Conservation (phyloP, 164 flowering plant genomes). For the Houttuynia cordata region DNA sequence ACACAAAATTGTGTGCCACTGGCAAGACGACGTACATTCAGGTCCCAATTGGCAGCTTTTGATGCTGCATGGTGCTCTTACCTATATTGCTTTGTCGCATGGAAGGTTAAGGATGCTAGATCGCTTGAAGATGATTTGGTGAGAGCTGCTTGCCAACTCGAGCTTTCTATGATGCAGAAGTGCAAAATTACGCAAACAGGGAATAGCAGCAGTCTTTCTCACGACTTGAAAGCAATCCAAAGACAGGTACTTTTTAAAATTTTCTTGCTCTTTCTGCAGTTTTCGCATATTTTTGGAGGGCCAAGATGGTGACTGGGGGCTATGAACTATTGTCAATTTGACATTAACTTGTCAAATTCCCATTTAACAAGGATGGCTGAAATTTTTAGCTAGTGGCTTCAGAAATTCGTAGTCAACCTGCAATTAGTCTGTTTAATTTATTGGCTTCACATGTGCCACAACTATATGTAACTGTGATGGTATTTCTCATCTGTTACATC, state of each 20-base stretch:
- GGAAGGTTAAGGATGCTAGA: slow-evolving; percentile 95
- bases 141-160: slow-evolving; percentile 91
- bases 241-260: slow-evolving; percentile 48
- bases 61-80: slow-evolving; percentile 91
- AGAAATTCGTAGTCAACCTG: too few species aligned
- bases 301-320: too few species aligned
- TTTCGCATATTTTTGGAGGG: neutral
- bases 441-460: too few species aligned
- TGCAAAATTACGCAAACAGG: slow-evolving; percentile 76
- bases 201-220: slow-evolving; percentile 39
- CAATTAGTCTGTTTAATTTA: too few species aligned
- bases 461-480: too few species aligned
- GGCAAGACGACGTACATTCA: slow-evolving; percentile 39
- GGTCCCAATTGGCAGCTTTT: slow-evolving; percentile 68
- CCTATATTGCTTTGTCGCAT: slow-evolving; percentile 70
- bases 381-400: too few species aligned
- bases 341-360: too few species aligned
- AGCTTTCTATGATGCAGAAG: slow-evolving; percentile 93
- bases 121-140: slow-evolving; percentile 83
- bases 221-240: slow-evolving; percentile 86
- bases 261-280: too few species aligned
- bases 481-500: too few species aligned
- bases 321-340: too few species aligned
- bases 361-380: too few species aligned
- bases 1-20: slow-evolving; percentile 24